Evolutionary conservation across 306 rosid species (phyloP).

Genomic region (Adenanthera pavonina): DNA sequence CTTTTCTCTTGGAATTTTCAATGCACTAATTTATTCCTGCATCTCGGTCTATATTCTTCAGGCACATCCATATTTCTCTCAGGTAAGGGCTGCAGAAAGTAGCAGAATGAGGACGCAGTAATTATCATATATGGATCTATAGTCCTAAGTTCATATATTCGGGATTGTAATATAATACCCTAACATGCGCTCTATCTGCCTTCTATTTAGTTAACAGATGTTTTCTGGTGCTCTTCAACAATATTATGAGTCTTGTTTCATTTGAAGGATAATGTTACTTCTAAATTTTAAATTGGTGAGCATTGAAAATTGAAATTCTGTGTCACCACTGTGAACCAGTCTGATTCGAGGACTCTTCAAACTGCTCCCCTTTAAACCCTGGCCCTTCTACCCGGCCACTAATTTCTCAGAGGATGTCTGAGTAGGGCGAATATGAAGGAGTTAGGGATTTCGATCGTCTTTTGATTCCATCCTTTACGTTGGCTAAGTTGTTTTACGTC

Average conservation of each 20-base stretch:
- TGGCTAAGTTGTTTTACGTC: not conserved
- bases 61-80: conserved; percentile 87
- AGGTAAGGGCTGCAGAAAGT: conserved; percentile 90
- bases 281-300: not conserved
- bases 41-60: conserved; percentile 33
- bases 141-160: conserved; percentile 41
- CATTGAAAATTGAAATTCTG: conserved; percentile 14
- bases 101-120: conserved; percentile 79
- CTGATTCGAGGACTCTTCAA: not conserved
- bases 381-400: not conserved
- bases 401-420: not conserved
- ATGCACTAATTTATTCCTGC: conserved; percentile 17
- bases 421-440: not conserved
- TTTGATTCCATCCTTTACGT: not conserved
- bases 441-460: not conserved
- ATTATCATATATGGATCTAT: conserved; percentile 23
- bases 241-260: conserved; percentile 24
- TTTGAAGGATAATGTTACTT: conserved; percentile 30
- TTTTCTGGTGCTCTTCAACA: conserved; percentile 37
- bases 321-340: not conserved
- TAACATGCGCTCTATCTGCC: conserved; percentile 9
- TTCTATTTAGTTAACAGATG: conserved; percentile 20
- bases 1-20: not conserved
- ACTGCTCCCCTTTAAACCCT: not conserved
- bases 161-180: conserved; percentile 52